Conservation (phyloP, 305 asterid species). For the Andrographis paniculata region DNA sequence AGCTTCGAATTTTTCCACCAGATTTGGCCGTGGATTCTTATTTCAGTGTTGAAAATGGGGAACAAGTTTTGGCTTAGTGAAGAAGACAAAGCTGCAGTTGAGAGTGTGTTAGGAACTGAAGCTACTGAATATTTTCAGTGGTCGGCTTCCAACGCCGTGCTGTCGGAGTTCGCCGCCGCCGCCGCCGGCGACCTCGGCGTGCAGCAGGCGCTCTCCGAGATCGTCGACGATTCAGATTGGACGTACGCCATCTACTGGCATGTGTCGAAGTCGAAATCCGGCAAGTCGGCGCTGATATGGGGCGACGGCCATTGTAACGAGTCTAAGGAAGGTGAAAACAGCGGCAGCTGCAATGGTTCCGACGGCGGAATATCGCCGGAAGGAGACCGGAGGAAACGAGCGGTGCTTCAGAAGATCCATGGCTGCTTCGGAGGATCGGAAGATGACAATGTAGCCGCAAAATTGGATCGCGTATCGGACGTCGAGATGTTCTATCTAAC, state of each 20-base stretch:
- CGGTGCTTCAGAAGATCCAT: constrained; percentile 61
- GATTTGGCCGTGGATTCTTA: constrained; percentile 8
- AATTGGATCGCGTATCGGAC: constrained; percentile 62
- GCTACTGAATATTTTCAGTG: constrained; percentile 64
- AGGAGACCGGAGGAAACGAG: constrained; percentile 39
- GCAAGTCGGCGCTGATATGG: constrained; percentile 91
- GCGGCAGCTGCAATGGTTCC: constrained; percentile 19
- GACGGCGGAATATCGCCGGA: constrained; percentile 19
- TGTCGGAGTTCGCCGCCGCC: constrained; percentile 59
- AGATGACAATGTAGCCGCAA: constrained; percentile 55
- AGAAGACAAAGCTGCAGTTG: constrained; percentile 50
- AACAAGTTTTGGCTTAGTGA: constrained; percentile 50
- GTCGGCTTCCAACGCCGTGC: constrained; percentile 63
- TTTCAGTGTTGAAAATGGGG: constrained; percentile 20
- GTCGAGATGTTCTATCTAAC: constrained; percentile 76
- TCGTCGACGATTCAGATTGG: constrained; percentile 79
- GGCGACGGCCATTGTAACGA: constrained; percentile 85
- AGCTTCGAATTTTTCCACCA: too few relatives aligned
- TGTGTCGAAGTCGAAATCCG: constrained; percentile 78
- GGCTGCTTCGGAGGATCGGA: constrained; percentile 68
- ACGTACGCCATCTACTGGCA: constrained; percentile 94
- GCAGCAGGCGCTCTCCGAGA: constrained; percentile 53
- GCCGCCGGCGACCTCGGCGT: constrained; percentile 64
- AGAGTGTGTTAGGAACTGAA: constrained; percentile 64
- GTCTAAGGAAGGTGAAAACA: constrained; percentile 17